Evolutionary conservation across 768 basidiomycete species (phyloP).

Genomic region (Krasilnikovozyma curviuscula): DNA sequence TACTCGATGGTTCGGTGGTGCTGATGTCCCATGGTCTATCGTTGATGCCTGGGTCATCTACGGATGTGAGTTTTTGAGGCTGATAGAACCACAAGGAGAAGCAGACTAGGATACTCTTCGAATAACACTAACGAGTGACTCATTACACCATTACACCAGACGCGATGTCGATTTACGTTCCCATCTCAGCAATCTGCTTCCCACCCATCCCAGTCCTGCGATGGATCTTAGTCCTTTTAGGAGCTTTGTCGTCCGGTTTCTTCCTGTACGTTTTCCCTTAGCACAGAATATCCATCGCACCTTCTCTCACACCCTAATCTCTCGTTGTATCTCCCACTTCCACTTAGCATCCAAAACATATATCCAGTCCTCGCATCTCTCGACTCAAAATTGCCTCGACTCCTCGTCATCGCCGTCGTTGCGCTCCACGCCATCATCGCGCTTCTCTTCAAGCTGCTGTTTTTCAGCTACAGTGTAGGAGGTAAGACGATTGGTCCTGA

Average conservation of each 20-base stretch:
- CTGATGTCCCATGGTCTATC: conserved; percentile 68
- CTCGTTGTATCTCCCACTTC: too few relatives aligned
- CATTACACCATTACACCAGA: background rate
- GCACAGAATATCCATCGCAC: too few relatives aligned
- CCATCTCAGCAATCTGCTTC: conserved; percentile 46
- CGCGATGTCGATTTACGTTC: conserved; percentile 9
- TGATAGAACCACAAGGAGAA: background rate
- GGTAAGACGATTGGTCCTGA: conserved; percentile 11
- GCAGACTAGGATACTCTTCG: background rate
- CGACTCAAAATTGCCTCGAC: conserved; percentile 66
- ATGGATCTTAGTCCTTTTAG: conserved; percentile 56
- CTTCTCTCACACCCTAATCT: too few relatives aligned
- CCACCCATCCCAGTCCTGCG: conserved; percentile 64
- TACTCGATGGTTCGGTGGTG: conserved; percentile 52
- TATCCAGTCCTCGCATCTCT: conserved; percentile 79
- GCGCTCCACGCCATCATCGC: conserved; percentile 61
- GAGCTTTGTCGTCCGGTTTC: conserved; percentile 62
- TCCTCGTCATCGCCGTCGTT: conserved; percentile 57
- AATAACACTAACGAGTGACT: too few relatives aligned
- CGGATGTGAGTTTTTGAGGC: conserved; percentile 24
- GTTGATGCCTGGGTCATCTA: conserved; percentile 39
- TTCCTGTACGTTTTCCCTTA: conserved; percentile 39
- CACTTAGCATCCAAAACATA: conserved; percentile 30
- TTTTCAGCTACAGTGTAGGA: conserved; percentile 30
- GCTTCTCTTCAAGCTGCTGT: conserved; percentile 63